phyloP scores from a whole-genome alignment of 768 basidiomycete species.

The Suillus alpinus region DNA sequence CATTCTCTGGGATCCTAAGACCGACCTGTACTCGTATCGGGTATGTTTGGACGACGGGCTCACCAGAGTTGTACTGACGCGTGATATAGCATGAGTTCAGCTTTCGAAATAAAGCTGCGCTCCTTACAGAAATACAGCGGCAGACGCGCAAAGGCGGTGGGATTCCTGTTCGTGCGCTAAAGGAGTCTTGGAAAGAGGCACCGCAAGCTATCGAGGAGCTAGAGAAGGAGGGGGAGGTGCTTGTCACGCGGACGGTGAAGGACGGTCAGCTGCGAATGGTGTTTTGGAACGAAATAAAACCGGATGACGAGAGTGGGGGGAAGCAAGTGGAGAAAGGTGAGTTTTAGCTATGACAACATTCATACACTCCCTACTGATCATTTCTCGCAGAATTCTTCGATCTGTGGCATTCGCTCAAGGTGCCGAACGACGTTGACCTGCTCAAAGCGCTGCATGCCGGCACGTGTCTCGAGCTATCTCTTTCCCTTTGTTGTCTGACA shows the following conservation, averaged over 20 bases:
- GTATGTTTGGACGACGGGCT: conserved; percentile 36
- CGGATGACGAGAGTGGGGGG: conserved; percentile 68
- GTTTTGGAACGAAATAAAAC: conserved; percentile 88
- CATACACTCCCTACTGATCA: conserved; percentile 7
- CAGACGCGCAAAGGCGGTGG: conserved; percentile 83
- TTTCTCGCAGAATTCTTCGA: conserved; percentile 71
- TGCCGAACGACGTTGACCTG: conserved; percentile 84
- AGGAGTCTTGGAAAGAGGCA: conserved; percentile 91
- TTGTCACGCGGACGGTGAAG: conserved; percentile 83
- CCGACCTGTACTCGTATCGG: conserved; percentile 83
- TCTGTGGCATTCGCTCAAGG: conserved; percentile 81
- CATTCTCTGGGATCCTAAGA: conserved; percentile 77
- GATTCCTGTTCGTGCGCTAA: conserved; percentile 76
- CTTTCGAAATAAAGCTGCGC: conserved; percentile 79
- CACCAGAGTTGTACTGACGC: conserved; percentile 7
- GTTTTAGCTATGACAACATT: conserved; percentile 12
- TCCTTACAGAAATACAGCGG: conserved; percentile 83
- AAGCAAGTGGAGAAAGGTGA: conserved; percentile 77
- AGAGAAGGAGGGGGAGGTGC: conserved; percentile 84
- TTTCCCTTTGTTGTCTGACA: not conserved
- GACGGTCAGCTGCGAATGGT: conserved; percentile 83
- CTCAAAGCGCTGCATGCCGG: conserved; percentile 74
- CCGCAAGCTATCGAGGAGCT: conserved; percentile 82
- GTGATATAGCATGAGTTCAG: conserved; percentile 75
- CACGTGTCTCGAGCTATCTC: conserved; percentile 28